phyloP scores from a whole-genome alignment of 495 filamentous ascomycete species.

The Xanthoparmelia taractica region DNA sequence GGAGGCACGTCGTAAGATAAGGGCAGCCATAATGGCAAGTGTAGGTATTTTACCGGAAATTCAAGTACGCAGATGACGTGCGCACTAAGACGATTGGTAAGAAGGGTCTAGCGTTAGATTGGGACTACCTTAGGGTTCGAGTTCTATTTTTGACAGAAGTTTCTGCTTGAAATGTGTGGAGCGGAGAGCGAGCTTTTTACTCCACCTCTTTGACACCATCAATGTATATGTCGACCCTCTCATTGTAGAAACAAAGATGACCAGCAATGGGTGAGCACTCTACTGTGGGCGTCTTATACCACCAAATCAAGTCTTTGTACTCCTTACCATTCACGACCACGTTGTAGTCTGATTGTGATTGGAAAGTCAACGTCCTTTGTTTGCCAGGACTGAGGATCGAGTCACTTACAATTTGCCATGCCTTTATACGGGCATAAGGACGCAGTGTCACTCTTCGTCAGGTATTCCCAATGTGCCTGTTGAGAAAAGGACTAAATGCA shows the following conservation, averaged over 20 bases:
- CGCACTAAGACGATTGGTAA: conserved; percentile 5
- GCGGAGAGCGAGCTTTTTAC: background rate
- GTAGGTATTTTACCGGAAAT: background rate
- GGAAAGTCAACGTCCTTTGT: background rate
- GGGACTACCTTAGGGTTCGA: too few species aligned
- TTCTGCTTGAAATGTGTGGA: too few species aligned
- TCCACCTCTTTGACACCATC: conserved; percentile 41
- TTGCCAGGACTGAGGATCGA: background rate
- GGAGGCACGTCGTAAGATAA: background rate
- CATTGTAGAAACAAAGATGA: conserved; percentile 51
- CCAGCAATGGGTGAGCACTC: conserved; percentile 34
- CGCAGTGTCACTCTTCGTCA: conserved; percentile 20
- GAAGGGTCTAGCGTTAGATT: background rate
- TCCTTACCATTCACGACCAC: conserved; percentile 33
- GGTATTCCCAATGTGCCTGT: conserved; percentile 17
- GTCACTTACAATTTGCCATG: conserved; percentile 21
- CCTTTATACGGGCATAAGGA: conserved; percentile 23
- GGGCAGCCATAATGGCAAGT: conserved; percentile 5
- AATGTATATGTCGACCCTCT: conserved; percentile 50
- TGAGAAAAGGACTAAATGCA: background rate
- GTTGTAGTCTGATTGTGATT: conserved; percentile 29
- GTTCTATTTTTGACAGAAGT: too few species aligned
- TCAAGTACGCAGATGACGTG: conserved; percentile 16
- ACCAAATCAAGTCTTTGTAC: conserved; percentile 47
- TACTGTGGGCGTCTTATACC: conserved; percentile 30